Evolutionary conservation across 257 asterid species (phyloP), one percentile per base, ranked within the genome.

Genomic region (Plantago major): DNA sequence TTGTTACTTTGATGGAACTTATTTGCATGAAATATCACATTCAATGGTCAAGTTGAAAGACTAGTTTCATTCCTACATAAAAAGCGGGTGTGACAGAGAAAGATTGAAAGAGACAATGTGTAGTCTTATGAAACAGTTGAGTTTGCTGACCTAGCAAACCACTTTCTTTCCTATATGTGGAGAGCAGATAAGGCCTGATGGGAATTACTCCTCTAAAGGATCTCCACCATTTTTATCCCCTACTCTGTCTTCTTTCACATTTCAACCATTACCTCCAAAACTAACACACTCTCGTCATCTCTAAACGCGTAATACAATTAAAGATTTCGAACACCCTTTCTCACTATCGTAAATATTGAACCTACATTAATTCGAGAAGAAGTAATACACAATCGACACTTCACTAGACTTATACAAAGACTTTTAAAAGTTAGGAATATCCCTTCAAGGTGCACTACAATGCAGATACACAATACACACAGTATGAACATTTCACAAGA

Each of bases 81-180:
- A 91, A 88, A 86, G 82, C 82, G 84, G 79, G 85, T 56, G 75
- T 77, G 71, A 46, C 6, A 38, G 3, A 12, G 9, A n/a, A 17
- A 40, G 10, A 18, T 9, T n/a, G 28, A 10, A 50, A 18, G 30
- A 13, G 55, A 48, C 17, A n/a, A 48, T 6, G 53, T 47, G 9
- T 40, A 8, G 40, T 1, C 28, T 15, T 59, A 71, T 71, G 73
- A 46, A 71, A 79, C 71, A 77, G 80, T 78, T 78, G 57, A 64
- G 72, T 5, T 62, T 85, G 95, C 84, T 78, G 84, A 81, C 88
- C 80, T 78, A 66, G 84, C 71, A 82, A 76, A 81, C 81, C 84
- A 78, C 75, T 71, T 63, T 67, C 74, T 75, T 78, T 54, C 67
- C 52, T 26, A 66, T 47, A 43, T 46, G 66, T 46, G 71, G 65